These are phyloP conservation scores for Cyclotella kingstonii DNA, from an alignment of 108 stramenopile species.

Conservation along the genomic window DNA sequence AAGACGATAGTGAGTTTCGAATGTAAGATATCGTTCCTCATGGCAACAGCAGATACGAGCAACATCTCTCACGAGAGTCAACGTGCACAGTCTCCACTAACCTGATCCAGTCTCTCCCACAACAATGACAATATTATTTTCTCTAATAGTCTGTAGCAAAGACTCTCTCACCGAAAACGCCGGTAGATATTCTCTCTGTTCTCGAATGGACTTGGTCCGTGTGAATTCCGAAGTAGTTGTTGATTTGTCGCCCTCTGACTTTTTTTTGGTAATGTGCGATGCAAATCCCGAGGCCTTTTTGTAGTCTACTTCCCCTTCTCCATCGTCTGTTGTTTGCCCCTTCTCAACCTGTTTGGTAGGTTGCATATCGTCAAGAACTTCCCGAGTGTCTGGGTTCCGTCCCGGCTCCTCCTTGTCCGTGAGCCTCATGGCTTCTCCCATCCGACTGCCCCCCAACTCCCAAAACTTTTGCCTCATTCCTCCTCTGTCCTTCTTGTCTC, in stretches of 20 bases:
- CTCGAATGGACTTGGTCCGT: slow-evolving; percentile 83
- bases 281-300: slow-evolving; percentile 88
- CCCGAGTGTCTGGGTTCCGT: slow-evolving; percentile 27
- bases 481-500: slow-evolving; percentile 87
- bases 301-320: slow-evolving; percentile 79
- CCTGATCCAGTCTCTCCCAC: slow-evolving; percentile 91
- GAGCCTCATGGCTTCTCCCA: slow-evolving; percentile 92
- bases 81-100: background rate
- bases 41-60: too few relatives aligned
- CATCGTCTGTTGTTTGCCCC: slow-evolving; percentile 24
- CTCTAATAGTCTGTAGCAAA: slow-evolving; percentile 87
- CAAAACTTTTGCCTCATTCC: slow-evolving; percentile 97
- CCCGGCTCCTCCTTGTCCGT: slow-evolving; percentile 43
- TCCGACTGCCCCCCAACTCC: slow-evolving; percentile 95
- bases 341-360: too few relatives aligned
- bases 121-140: slow-evolving; percentile 94
- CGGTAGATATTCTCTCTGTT: slow-evolving; percentile 94
- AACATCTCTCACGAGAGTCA: too few relatives aligned
- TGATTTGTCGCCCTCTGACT: slow-evolving; percentile 19
- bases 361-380: too few relatives aligned
- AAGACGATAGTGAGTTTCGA: background rate
- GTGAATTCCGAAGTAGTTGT: slow-evolving; percentile 79
- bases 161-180: slow-evolving; percentile 93
- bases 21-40: too few relatives aligned
- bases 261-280: slow-evolving; percentile 64